Base-by-base conservation (phyloP, 2,329 filamentous ascomycete genomes). In the Diaporthe helianthi region DNA sequence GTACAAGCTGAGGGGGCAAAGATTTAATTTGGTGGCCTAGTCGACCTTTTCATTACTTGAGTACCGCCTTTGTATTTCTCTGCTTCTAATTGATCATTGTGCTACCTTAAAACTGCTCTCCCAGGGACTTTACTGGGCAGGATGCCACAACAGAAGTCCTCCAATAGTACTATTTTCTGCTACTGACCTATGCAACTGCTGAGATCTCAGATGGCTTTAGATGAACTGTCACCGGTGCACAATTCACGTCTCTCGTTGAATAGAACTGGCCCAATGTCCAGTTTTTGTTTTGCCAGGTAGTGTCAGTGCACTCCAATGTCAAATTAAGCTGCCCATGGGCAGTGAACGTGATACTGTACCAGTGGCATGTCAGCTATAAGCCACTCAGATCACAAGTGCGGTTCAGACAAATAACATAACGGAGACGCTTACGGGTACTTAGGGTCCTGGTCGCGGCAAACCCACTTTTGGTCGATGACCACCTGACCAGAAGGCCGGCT, bases 401-500 rank as follows among this genome's bases (percentile, higher is more conserved):
- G 31, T 17, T 13, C 5, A 36, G 29, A 5, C 17, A 66, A 66
- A 15, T 9, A 15, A 19, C 4, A 9, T 8, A 38, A 13, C 12
- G 2, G 15, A 12, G n/a, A 33, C 38, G 76, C 78, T 75, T 72
- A 81, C 79, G 81, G 80, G 55, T 76, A 80, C 69, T 76, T 49
- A 0, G 79, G 76, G 69, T 84, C 81, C 17, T 71, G 38, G 36
- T 82, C 81, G 53, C 73, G 72, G 76, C 85, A 87, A 10, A 72
- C 73, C 85, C 85, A 87, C 4, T 79, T 82, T 78, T 87, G 84
- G 76, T 84, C 83, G 71, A 86, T 70, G 41, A 75, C 72, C 60
- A 87, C 75, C 65, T 76, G 70, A 8, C 76, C 74, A 33, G 73
- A 73, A 4, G 81, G 77, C 15, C 78, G 75, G 74, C 74, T 79